phyloP scores from a whole-genome alignment of 768 basidiomycete species.

The Pulveroboletus sp. region DNA sequence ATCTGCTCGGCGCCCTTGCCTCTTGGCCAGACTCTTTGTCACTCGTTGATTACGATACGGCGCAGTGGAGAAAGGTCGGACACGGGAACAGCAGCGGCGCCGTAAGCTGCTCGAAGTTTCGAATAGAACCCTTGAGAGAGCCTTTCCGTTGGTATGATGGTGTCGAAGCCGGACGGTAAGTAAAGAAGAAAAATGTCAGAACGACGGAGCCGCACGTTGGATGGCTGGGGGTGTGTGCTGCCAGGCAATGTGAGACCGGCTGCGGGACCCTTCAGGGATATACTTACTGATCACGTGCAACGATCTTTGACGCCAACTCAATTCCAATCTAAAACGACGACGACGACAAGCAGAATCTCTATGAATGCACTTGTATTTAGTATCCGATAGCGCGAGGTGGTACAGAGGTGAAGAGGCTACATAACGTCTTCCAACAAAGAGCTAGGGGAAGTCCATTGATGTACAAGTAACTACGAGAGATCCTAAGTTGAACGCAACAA shows the following conservation, averaged over 20 bases:
- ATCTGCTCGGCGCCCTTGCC: no score
- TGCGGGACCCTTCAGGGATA: no score
- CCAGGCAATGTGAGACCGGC: slow-evolving; percentile 3
- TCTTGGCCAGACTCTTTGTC: not conserved
- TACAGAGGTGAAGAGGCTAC: slow-evolving; percentile 29
- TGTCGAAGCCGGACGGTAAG: not conserved
- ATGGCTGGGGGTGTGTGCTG: not conserved
- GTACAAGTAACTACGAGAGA: slow-evolving; percentile 30
- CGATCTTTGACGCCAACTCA: not conserved
- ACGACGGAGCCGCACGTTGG: not conserved
- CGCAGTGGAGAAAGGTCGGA: slow-evolving; percentile 18
- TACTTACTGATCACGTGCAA: slow-evolving; percentile 9
- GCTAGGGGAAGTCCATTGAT: slow-evolving; percentile 27
- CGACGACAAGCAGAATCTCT: slow-evolving; percentile 4
- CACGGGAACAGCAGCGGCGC: slow-evolving; percentile 1
- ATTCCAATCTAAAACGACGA: slow-evolving; percentile 4
- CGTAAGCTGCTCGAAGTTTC: slow-evolving; percentile 4
- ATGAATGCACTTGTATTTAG: slow-evolving; percentile 15
- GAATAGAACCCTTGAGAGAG: not conserved
- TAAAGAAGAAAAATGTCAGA: not conserved
- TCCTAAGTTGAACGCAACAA: slow-evolving; percentile 26
- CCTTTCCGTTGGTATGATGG: not conserved
- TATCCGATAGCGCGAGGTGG: slow-evolving; percentile 16
- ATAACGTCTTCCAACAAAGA: slow-evolving; percentile 23
- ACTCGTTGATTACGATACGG: slow-evolving; percentile 20